A percentile compares a stretch with the other conserved stretches of the same genome.
Conservation (phyloP, 768 basidiomycete genomes). For the Phanerochaete carnosa region DNA sequence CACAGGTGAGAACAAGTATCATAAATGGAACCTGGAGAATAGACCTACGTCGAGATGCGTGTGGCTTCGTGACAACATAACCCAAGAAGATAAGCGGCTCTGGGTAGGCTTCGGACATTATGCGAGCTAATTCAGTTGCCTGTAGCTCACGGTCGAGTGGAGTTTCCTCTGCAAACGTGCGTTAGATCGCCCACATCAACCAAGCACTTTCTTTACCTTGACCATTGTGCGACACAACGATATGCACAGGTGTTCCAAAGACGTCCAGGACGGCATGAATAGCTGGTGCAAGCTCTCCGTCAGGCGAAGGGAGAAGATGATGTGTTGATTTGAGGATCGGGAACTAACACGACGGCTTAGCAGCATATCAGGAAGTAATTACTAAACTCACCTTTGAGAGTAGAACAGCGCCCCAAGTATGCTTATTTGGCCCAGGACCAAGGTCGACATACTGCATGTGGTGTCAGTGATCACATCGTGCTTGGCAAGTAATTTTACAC, state of each 20-base stretch:
- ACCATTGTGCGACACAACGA: conserved; percentile 89
- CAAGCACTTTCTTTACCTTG: conserved; percentile 52
- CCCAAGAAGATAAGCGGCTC: conserved; percentile 78
- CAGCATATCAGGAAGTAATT: background rate
- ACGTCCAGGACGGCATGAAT: conserved; percentile 84
- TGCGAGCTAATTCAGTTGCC: conserved; percentile 72
- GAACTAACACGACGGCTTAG: conserved; percentile 47
- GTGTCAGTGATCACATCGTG: background rate
- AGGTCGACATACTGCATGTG: conserved; percentile 74
- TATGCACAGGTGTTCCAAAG: conserved; percentile 72
- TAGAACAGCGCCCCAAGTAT: conserved; percentile 86
- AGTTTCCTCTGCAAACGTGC: conserved; percentile 64
- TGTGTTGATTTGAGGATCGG: conserved; percentile 86
- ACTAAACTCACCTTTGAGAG: conserved; percentile 61
- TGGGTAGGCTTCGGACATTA: conserved; percentile 69
- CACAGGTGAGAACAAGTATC: conserved; percentile 3
- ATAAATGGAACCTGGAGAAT: background rate
- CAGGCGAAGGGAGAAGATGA: conserved; percentile 82
- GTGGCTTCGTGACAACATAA: conserved; percentile 74
- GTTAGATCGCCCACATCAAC: background rate
- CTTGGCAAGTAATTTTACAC: conserved; percentile 24
- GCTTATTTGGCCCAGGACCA: conserved; percentile 83
- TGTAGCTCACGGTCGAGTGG: conserved; percentile 86
- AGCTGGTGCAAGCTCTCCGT: conserved; percentile 84
- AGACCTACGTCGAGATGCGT: conserved; percentile 54